phyloP scores from a whole-genome alignment of 106 monocot species.

The Apostasia ramifera region DNA sequence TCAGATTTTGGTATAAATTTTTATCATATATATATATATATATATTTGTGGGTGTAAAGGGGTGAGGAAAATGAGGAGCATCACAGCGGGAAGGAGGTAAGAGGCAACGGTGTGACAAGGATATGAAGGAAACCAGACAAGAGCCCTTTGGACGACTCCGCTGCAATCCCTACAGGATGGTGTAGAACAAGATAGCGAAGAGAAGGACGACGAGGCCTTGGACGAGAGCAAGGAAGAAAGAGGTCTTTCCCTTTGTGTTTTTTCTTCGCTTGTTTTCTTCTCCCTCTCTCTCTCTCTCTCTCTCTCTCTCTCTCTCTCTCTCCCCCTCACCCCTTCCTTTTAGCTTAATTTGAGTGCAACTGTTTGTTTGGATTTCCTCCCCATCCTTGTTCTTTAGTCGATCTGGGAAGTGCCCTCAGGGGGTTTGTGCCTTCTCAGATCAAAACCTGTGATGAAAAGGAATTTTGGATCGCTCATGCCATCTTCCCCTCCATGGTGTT shows the following conservation, averaged over 20 bases:
- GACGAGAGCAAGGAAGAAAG: not conserved
- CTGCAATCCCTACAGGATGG: slow-evolving; percentile 1
- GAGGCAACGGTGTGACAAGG: slow-evolving; percentile 7
- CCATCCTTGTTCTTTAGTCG: slow-evolving; percentile 18
- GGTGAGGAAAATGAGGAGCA: not conserved
- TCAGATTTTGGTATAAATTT: not conserved
- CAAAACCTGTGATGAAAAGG: too few relatives aligned
- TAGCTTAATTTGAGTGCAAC: slow-evolving; percentile 17
- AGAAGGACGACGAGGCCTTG: not conserved
- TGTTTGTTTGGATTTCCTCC: slow-evolving; percentile 18
- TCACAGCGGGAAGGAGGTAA: not conserved
- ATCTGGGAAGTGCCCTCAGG: slow-evolving; percentile 19
- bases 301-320: not conserved
- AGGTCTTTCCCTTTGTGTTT: slow-evolving; percentile 1
- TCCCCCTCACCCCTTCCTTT: not conserved
- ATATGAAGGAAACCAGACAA: slow-evolving; percentile 9
- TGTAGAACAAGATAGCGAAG: slow-evolving; percentile 2
- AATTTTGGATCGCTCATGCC: not conserved
- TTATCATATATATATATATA: not conserved
- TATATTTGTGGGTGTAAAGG: not conserved
- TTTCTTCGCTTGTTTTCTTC: slow-evolving; percentile 1
- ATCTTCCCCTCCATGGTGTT: slow-evolving; percentile 1
- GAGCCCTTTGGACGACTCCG: slow-evolving; percentile 2
- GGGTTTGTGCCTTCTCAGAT: not conserved
- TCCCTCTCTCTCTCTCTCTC: not conserved